These are phyloP conservation scores for Lunasporangiospora selenospora DNA, from an alignment of 192 early-diverging fungal genomes.

Conservation along the genomic window DNA sequence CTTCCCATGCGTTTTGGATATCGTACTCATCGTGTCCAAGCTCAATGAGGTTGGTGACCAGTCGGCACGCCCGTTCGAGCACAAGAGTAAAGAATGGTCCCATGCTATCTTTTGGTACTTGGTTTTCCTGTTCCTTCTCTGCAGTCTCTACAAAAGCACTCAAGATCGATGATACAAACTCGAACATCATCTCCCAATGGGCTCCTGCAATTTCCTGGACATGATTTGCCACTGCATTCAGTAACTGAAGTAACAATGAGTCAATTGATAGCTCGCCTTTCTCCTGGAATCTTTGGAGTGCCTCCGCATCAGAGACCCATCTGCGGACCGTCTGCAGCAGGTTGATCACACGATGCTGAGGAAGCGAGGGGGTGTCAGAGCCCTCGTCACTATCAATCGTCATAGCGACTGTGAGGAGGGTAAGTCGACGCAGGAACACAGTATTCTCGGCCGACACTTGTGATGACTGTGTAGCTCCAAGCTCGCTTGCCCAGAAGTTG, in stretches of 20 bases:
- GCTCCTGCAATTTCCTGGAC: constrained; percentile 53
- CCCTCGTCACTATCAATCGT: neutral
- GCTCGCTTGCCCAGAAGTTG: constrained; percentile 38
- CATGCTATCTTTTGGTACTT: too few species aligned
- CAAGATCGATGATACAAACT: constrained; percentile 4
- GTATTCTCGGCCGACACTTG: constrained; percentile 12
- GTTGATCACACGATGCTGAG: constrained; percentile 44
- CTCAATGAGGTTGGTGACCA: constrained; percentile 28
- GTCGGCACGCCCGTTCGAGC: constrained; percentile 17
- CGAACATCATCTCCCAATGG: constrained; percentile 56
- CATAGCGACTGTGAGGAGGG: constrained; percentile 20
- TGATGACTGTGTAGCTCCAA: constrained; percentile 6
- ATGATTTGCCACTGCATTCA: constrained; percentile 36
- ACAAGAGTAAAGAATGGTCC: constrained; percentile 4
- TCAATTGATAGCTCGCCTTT: constrained; percentile 19
- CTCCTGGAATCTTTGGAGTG: constrained; percentile 6
- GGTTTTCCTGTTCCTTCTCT: neutral
- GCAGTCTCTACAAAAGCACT: constrained; percentile 7
- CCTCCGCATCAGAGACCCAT: constrained; percentile 41
- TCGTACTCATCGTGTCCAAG: constrained; percentile 38
- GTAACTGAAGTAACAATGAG: constrained; percentile 35
- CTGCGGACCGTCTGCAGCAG: constrained; percentile 49
- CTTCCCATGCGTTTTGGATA: constrained; percentile 40
- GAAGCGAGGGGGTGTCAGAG: constrained; percentile 25
- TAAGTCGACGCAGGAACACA: constrained; percentile 20